Base-by-base conservation (phyloP, 257 asterid genomes). In the Plantago major region DNA sequence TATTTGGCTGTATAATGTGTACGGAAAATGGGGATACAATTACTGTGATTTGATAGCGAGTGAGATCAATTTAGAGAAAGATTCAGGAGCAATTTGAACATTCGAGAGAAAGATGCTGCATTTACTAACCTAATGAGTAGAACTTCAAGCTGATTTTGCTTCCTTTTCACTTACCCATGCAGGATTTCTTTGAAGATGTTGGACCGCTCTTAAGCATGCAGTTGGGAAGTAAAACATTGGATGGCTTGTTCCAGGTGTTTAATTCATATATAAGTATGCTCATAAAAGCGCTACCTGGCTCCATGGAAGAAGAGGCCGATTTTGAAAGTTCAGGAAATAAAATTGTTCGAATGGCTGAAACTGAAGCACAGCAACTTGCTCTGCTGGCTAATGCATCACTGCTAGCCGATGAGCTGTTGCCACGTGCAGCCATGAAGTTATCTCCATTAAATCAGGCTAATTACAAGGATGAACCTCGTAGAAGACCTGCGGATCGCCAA, bases 151-250 rank as follows among this genome's bases (percentile, higher is more conserved):
- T 72, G 63, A 64, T 15, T 51, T 15, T 18, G 37, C 38, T 33
- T 38, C 58, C 42, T 59, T 57, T 58, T 33, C 43, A 40, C 43
- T 73, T 47, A 52, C 26, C 58, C 68, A 37, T 75, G 72, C 87
- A 92, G 99, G 99, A 93, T 61, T 93, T 92, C 74, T 87, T 93
- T 62, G 97, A 89, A 81, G 97, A 93, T 58, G 97, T 89, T 17
- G 99, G 96, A 15, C 97, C 97, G 66, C 81, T 93, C 57, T 76
- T 89, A 68, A 93, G 97, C 58, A 78, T 93, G 96, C 97, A 93
- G 66, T 81, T 93, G 63, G 99, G 96, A 10, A 88, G 92, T 63
- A 87, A 78, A 82, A 84, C 95, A 16, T 66, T 93, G 80, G 99
- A 93, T 74, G 99, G 97, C 42, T 68, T 89, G 79, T 89, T 80